phyloP scores from a whole-genome alignment of 2,329 filamentous ascomycete genomes.

The Aureobasidium sp. region DNA sequence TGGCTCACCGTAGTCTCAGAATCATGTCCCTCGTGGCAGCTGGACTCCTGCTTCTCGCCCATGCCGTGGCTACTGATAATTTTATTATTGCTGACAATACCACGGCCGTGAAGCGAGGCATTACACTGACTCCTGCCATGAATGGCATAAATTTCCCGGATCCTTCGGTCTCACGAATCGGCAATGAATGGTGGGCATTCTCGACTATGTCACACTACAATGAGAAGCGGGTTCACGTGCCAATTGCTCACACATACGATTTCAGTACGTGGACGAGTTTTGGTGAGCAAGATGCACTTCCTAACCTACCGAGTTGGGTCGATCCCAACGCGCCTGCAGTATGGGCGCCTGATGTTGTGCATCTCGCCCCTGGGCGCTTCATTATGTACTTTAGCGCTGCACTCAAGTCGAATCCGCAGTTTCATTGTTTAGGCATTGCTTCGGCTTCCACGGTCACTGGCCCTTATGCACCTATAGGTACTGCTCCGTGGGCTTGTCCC shows the following conservation, averaged over 20 bases:
- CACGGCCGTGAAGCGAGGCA: background rate
- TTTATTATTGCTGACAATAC: background rate
- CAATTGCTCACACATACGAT: conserved; percentile 26
- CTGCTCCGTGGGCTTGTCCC: conserved; percentile 21
- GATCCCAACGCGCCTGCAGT: conserved; percentile 15
- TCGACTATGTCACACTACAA: conserved; percentile 20
- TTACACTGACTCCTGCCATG: conserved; percentile 2
- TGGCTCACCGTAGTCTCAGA: background rate
- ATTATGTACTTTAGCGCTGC: conserved; percentile 23
- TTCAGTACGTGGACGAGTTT: conserved; percentile 23
- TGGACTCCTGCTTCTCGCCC: background rate
- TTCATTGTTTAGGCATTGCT: conserved; percentile 23
- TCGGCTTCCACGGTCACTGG: conserved; percentile 18
- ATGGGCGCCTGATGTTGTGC: conserved; percentile 29
- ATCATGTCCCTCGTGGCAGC: background rate
- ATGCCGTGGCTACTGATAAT: background rate
- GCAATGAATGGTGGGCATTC: conserved; percentile 28
- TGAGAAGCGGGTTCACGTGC: conserved; percentile 23
- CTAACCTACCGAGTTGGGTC: conserved; percentile 22
- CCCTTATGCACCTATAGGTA: conserved; percentile 21
- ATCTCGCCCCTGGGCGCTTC: conserved; percentile 18
- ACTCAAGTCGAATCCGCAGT: conserved; percentile 13
- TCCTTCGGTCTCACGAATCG: conserved; percentile 25
- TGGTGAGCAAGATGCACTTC: conserved; percentile 24
- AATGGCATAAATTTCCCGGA: conserved; percentile 19